A percentile compares a stretch with the other conserved stretches of the same genome.
These are phyloP conservation scores for Ehretia macrophylla DNA, from an alignment of 257 asterid species.

Conservation along the genomic window DNA sequence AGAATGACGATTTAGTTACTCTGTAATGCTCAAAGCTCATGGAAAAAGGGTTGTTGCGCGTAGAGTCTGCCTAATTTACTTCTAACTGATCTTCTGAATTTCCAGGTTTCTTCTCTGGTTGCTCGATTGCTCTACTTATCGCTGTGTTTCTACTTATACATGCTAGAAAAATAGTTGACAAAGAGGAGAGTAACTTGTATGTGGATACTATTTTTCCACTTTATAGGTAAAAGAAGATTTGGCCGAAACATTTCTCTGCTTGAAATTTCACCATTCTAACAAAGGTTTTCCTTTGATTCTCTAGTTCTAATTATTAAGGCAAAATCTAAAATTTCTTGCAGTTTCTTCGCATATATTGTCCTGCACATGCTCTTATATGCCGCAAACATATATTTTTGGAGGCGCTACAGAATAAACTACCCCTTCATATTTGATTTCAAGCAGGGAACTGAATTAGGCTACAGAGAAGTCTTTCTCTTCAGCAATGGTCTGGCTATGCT, in stretches of 20 bases:
- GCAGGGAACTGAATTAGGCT: constrained; percentile 75
- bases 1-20: not conserved
- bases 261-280: not conserved
- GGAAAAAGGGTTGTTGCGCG: too few species aligned
- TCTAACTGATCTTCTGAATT: not conserved
- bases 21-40: not conserved
- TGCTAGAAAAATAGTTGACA: constrained; percentile 44
- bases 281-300: not conserved
- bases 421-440: constrained; percentile 79
- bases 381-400: constrained; percentile 78
- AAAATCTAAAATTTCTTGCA: constrained; percentile 33
- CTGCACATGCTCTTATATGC: constrained; percentile 75
- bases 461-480: constrained; percentile 70
- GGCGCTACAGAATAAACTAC: constrained; percentile 77
- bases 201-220: constrained; percentile 65
- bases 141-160: constrained; percentile 52
- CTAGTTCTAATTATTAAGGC: constrained; percentile 11
- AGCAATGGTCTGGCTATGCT: constrained; percentile 67
- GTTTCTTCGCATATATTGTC: constrained; percentile 59
- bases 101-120: constrained; percentile 84
- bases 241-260: not conserved
- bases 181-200: constrained; percentile 39
- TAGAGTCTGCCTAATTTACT: not conserved
- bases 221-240: constrained; percentile 44
- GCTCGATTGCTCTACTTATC: constrained; percentile 57